Evolutionary conservation across 257 asterid genomes (phyloP).

Genomic region (Salvia hispanica): DNA sequence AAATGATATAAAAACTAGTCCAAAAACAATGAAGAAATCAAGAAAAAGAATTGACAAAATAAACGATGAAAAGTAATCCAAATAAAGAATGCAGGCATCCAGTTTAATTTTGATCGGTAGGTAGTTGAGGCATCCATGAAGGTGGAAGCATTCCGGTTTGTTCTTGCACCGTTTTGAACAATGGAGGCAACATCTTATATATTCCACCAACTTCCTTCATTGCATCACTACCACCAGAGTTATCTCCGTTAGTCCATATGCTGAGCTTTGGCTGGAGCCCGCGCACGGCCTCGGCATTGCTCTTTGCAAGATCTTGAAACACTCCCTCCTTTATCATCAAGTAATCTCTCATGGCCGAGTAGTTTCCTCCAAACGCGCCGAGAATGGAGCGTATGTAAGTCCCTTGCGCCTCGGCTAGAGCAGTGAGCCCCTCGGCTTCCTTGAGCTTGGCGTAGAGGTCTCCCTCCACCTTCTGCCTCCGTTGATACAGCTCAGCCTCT

Average conservation of each 20-base stretch:
- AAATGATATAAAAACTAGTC: too few relatives aligned
- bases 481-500: slow-evolving; percentile 46
- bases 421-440: slow-evolving; percentile 68
- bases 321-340: slow-evolving; percentile 62
- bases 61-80: too few relatives aligned
- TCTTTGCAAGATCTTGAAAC: slow-evolving; percentile 60
- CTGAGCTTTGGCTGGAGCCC: slow-evolving; percentile 72
- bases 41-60: too few relatives aligned
- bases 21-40: too few relatives aligned
- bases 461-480: slow-evolving; percentile 52
- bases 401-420: slow-evolving; percentile 72
- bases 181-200: slow-evolving; percentile 65
- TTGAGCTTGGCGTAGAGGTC: slow-evolving; percentile 55
- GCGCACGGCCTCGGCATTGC: slow-evolving; percentile 50
- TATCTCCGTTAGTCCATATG: slow-evolving; percentile 53
- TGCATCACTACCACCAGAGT: slow-evolving; percentile 22
- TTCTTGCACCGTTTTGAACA: slow-evolving; percentile 63
- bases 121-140: slow-evolving; percentile 50
- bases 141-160: slow-evolving; percentile 80
- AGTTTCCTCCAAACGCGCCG: slow-evolving; percentile 59
- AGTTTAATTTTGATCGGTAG: too few relatives aligned
- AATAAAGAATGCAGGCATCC: too few relatives aligned
- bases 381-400: slow-evolving; percentile 44
- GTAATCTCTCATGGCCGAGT: slow-evolving; percentile 50
- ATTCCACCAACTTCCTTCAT: slow-evolving; percentile 60